Conservation (phyloP, 805 yeast species). For the Teunomyces stri region DNA sequence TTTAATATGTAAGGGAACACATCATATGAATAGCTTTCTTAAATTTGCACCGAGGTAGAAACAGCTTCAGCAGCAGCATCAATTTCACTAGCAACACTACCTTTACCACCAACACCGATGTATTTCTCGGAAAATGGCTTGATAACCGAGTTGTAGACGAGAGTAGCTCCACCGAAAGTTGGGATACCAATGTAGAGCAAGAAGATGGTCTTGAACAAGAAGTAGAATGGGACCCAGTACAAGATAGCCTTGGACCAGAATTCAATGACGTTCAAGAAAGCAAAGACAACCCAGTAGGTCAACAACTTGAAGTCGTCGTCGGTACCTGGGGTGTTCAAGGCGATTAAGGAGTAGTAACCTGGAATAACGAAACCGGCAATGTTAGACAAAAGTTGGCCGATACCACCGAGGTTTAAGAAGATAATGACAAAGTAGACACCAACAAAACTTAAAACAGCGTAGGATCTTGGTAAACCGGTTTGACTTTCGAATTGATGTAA, state of each 20-base stretch:
- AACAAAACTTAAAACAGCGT: constrained; percentile 67
- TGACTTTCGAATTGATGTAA: constrained; percentile 40
- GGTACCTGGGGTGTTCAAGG: constrained; percentile 67
- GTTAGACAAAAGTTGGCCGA: constrained; percentile 92
- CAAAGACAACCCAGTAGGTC: constrained; percentile 98
- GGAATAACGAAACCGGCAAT: constrained; percentile 89
- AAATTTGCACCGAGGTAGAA: constrained; percentile 16
- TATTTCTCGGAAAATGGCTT: constrained; percentile 60
- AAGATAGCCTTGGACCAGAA: constrained; percentile 93
- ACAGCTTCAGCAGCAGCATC: constrained; percentile 48
- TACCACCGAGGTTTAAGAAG: constrained; percentile 88
- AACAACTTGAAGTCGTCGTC: constrained; percentile 84
- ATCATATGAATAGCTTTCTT: background rate
- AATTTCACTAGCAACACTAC: constrained; percentile 40
- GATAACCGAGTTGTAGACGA: constrained; percentile 63
- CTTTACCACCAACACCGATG: constrained; percentile 21
- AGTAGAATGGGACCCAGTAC: constrained; percentile 96
- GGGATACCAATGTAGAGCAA: constrained; percentile 89
- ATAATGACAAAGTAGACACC: constrained; percentile 71
- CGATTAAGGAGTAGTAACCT: constrained; percentile 81
- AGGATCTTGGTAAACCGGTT: constrained; percentile 76
- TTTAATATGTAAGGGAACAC: too few species aligned
- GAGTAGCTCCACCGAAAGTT: constrained; percentile 77
- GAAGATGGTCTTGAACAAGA: constrained; percentile 85
- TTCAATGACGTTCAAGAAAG: constrained; percentile 85